Conservation (phyloP, 2,329 filamentous ascomycete species). For the Massarina eburnea region DNA sequence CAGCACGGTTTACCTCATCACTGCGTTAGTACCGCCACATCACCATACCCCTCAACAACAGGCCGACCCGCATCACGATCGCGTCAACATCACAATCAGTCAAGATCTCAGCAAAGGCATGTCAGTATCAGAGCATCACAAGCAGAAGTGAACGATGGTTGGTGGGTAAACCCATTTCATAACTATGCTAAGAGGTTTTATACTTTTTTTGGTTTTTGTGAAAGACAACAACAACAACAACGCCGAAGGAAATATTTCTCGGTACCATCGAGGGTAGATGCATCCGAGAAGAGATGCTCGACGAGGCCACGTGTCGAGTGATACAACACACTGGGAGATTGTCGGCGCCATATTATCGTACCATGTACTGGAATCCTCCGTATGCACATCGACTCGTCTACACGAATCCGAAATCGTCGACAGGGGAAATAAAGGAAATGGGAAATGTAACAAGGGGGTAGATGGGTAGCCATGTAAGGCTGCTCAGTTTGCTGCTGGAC, state of each 20-base stretch:
- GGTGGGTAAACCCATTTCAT: conserved; percentile 1
- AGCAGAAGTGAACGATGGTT: neutral
- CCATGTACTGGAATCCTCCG: no score
- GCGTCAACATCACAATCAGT: neutral
- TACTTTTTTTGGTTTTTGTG: neutral
- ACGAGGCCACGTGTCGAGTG: neutral
- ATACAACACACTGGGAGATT: no score
- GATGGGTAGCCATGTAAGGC: neutral
- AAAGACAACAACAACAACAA: neutral
- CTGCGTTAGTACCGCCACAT: neutral
- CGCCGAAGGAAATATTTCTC: neutral
- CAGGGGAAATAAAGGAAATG: neutral
- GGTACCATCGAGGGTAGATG: no score
- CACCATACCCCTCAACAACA: neutral
- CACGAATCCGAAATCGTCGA: no score
- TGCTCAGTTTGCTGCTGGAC: neutral
- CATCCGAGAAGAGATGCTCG: neutral
- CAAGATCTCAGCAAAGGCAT: no score
- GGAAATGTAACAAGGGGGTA: neutral
- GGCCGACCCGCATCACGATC: neutral
- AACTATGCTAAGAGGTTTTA: neutral
- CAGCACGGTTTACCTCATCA: no score
- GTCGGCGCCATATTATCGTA: no score
- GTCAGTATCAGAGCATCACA: neutral
- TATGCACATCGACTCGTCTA: no score